phyloP scores from a whole-genome alignment of 2,329 filamentous ascomycete species.

The Scleromitrula shiraiana region DNA sequence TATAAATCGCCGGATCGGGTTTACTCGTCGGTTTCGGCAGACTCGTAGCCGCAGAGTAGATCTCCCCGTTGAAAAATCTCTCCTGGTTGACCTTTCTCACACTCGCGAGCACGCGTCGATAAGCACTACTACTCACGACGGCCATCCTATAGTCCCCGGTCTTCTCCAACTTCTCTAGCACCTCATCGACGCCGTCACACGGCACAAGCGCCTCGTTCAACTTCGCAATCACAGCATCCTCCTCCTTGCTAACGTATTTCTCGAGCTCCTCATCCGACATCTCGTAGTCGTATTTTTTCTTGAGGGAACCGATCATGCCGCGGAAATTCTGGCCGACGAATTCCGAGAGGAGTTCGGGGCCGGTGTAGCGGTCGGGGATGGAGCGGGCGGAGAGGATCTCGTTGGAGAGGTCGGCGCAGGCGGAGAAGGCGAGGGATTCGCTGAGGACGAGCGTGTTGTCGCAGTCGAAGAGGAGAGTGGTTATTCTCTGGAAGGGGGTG shows the following conservation, averaged over 20 bases:
- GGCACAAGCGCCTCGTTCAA: conserved; percentile 59
- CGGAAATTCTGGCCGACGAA: conserved; percentile 95
- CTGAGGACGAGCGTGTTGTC: conserved; percentile 93
- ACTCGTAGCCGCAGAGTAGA: conserved; percentile 78
- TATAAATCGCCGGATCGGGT: conserved; percentile 84
- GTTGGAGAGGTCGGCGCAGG: conserved; percentile 83
- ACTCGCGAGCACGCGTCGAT: conserved; percentile 68
- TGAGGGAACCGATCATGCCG: conserved; percentile 74
- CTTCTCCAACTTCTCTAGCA: conserved; percentile 57
- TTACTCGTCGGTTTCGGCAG: conserved; percentile 77
- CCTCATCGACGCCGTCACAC: conserved; percentile 59
- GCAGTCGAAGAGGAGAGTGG: conserved; percentile 65
- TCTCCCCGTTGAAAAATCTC: conserved; percentile 70
- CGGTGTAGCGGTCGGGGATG: conserved; percentile 63
- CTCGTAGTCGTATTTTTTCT: conserved; percentile 66
- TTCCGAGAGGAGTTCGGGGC: conserved; percentile 69
- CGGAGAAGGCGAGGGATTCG: conserved; percentile 85
- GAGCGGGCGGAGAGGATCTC: conserved; percentile 64
- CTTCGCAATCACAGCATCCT: conserved; percentile 77
- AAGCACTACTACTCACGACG: conserved; percentile 74
- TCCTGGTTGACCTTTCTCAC: conserved; percentile 73
- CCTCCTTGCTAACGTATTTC: conserved; percentile 65
- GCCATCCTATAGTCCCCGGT: conserved; percentile 62
- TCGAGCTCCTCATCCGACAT: conserved; percentile 63
- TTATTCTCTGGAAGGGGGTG: conserved; percentile 42